Percentiles rank a stretch among this genome's conserved stretches.
Evolutionary conservation across 129 eudicot genomes (phyloP).

Genomic region (Sambucus nigra): DNA sequence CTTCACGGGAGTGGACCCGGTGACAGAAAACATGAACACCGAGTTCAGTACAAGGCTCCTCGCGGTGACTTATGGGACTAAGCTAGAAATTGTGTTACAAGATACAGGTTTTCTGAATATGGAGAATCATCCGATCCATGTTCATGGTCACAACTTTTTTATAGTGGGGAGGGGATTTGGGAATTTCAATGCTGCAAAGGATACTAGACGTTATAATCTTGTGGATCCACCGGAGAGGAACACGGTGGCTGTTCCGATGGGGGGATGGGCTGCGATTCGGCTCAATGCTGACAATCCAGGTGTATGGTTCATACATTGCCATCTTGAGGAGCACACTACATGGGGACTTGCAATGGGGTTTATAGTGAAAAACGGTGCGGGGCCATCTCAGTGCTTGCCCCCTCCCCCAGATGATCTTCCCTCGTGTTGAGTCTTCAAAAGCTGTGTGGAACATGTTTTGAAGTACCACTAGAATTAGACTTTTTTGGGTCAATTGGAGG

Average conservation of each 20-base stretch:
- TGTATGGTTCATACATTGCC: slow-evolving; percentile 72
- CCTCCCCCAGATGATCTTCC: slow-evolving; percentile 69
- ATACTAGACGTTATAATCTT: slow-evolving; percentile 32
- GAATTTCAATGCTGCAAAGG: slow-evolving; percentile 33
- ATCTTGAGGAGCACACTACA: slow-evolving; percentile 65
- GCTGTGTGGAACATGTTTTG: background rate
- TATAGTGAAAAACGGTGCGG: slow-evolving; percentile 34
- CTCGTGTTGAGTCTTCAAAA: slow-evolving; percentile 24
- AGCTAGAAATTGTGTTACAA: slow-evolving; percentile 51
- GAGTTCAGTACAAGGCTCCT: slow-evolving; percentile 42
- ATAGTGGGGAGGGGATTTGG: slow-evolving; percentile 60
- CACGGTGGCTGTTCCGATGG: slow-evolving; percentile 63
- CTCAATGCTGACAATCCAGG: slow-evolving; percentile 63
- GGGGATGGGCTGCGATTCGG: slow-evolving; percentile 71
- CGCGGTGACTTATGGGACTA: slow-evolving; percentile 43
- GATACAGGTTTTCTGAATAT: slow-evolving; percentile 52
- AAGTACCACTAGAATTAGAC: background rate
- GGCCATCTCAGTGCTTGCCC: slow-evolving; percentile 34
- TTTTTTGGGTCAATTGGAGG: too few species aligned
- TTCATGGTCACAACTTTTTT: slow-evolving; percentile 70
- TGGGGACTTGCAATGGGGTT: slow-evolving; percentile 71
- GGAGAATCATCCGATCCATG: slow-evolving; percentile 68
- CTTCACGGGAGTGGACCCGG: slow-evolving; percentile 51
- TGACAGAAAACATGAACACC: slow-evolving; percentile 47
- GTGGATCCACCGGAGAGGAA: slow-evolving; percentile 74